phyloP scores from a whole-genome alignment of 495 filamentous ascomycete genomes.

The Penicillium simplicissimum region DNA sequence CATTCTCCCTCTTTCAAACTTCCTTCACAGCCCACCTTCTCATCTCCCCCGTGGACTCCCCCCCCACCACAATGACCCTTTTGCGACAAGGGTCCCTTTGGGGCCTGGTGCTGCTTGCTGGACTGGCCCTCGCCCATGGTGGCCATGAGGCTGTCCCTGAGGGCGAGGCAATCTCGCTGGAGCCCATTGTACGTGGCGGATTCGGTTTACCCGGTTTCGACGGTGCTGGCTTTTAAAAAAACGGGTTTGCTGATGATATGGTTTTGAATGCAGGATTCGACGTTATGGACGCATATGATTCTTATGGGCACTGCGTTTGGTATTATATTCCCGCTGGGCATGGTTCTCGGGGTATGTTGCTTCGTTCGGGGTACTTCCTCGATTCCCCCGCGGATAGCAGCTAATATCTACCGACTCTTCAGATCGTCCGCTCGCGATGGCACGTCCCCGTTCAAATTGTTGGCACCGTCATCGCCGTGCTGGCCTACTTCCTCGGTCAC shows the following conservation, averaged over 20 bases:
- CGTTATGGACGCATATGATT: slow-evolving; percentile 91
- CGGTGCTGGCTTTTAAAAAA: neutral
- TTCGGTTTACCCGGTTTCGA: neutral
- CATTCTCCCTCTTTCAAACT: neutral
- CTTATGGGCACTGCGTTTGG: slow-evolving; percentile 87
- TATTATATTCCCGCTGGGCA: slow-evolving; percentile 87
- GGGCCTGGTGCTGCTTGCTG: slow-evolving; percentile 34
- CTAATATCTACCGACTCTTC: slow-evolving; percentile 7
- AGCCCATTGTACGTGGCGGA: slow-evolving; percentile 73
- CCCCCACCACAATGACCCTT: slow-evolving; percentile 21
- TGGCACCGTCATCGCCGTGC: slow-evolving; percentile 70
- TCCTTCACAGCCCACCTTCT: slow-evolving; percentile 13
- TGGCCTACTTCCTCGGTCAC: slow-evolving; percentile 91
- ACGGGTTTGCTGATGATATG: slow-evolving; percentile 5
- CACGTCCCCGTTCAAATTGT: slow-evolving; percentile 88
- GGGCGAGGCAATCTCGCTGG: slow-evolving; percentile 70
- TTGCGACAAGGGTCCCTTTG: slow-evolving; percentile 21
- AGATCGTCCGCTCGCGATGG: slow-evolving; percentile 90
- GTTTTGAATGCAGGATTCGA: slow-evolving; percentile 61
- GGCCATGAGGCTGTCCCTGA: slow-evolving; percentile 75
- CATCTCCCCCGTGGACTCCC: neutral
- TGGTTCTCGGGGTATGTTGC: slow-evolving; percentile 83
- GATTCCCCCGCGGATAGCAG: neutral
- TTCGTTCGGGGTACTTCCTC: neutral
- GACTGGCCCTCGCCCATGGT: slow-evolving; percentile 61